A percentile compares a stretch with the other conserved stretches of the same genome.
Conservation (phyloP, 306 rosid genomes). For the Acacia crassicarpa region DNA sequence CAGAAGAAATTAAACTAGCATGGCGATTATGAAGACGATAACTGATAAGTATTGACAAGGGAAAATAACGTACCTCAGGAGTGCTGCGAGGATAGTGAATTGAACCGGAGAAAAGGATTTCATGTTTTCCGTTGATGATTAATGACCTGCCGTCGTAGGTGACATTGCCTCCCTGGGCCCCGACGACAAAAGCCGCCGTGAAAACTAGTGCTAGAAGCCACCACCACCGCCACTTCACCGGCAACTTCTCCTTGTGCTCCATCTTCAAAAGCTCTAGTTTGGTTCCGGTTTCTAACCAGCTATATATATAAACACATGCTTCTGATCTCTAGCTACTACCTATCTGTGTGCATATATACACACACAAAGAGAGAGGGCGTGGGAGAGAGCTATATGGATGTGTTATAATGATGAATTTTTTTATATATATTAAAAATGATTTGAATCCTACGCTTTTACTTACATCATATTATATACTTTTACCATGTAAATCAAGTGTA, state of each 20-base stretch:
- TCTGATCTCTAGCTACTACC: background rate
- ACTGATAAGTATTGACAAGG: background rate
- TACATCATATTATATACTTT: background rate
- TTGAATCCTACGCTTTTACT: background rate
- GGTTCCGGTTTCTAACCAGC: background rate
- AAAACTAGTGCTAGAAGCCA: conserved; percentile 32
- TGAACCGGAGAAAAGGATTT: conserved; percentile 75
- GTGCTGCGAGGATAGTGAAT: conserved; percentile 90
- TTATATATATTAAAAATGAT: background rate
- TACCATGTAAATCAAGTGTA: background rate
- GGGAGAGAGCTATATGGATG: background rate
- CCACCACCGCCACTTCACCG: conserved; percentile 9
- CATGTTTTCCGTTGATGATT: conserved; percentile 57
- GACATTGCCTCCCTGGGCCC: conserved; percentile 42
- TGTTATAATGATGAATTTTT: background rate
- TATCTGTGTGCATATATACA: background rate
- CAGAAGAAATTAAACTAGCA: background rate
- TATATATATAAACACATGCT: background rate
- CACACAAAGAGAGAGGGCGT: background rate
- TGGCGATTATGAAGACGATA: background rate
- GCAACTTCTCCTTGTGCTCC: background rate
- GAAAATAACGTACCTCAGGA: conserved; percentile 51
- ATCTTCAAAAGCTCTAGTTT: background rate
- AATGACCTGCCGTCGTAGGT: conserved; percentile 70
- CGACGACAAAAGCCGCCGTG: background rate